Evolutionary conservation across 768 basidiomycete species (phyloP).

Genomic region (Boletales sp.): DNA sequence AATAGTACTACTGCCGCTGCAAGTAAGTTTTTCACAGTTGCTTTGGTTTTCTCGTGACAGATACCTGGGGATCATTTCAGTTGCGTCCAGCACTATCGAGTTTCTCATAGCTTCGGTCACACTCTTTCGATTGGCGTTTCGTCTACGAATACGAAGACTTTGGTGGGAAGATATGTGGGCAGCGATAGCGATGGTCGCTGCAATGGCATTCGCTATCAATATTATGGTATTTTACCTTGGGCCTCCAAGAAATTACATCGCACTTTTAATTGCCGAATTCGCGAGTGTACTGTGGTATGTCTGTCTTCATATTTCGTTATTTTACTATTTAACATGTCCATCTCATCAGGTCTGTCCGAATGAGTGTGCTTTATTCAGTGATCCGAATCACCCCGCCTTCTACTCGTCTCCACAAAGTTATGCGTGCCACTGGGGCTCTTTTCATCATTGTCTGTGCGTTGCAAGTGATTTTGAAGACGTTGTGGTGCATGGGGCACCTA

Average conservation of each 20-base stretch:
- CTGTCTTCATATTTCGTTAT: neutral
- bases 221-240: neutral
- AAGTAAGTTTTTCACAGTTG: neutral
- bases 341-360: constrained; percentile 7
- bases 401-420: neutral
- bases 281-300: constrained; percentile 8
- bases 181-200: neutral
- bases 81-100: neutral
- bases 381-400: constrained; percentile 8
- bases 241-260: too few species aligned
- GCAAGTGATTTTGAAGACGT: constrained; percentile 1
- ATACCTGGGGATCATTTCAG: neutral
- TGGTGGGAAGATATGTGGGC: constrained; percentile 17
- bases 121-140: constrained; percentile 5
- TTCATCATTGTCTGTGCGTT: constrained; percentile 5
- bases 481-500: neutral
- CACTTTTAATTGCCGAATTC: neutral
- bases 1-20: neutral
- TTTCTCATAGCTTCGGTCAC: neutral
- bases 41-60: neutral
- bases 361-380: constrained; percentile 13
- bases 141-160: constrained; percentile 8
- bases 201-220: neutral
- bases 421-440: neutral
- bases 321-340: neutral